These are phyloP conservation scores for Podospora fimiseda DNA, from an alignment of 495 filamentous ascomycete genomes.

Conservation along the genomic window DNA sequence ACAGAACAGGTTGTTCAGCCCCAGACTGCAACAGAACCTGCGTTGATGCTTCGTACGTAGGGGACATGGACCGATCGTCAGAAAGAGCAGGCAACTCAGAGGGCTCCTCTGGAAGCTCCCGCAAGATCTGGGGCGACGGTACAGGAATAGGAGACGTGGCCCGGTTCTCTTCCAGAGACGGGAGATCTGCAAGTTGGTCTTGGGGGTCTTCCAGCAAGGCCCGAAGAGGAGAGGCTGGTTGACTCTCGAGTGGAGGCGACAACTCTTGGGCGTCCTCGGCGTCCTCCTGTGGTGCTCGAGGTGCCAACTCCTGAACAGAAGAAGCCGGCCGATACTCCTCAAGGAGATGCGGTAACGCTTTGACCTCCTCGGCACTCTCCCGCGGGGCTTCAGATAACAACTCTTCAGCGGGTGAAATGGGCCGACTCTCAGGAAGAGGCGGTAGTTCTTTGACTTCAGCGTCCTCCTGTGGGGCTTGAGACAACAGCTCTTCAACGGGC, in stretches of 20 bases:
- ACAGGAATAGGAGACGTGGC: not conserved
- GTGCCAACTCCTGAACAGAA: not conserved
- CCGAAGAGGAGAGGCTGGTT: not conserved
- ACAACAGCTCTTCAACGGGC: no score
- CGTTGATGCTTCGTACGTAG: no score
- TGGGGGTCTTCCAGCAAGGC: not conserved
- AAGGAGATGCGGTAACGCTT: no score
- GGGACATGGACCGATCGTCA: no score
- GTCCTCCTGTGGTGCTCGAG: not conserved
- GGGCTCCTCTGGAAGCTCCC: not conserved
- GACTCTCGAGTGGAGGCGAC: constrained; percentile 6
- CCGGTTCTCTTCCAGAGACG: not conserved
- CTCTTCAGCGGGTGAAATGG: not conserved
- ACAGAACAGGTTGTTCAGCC: no score
- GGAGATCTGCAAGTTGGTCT: not conserved
- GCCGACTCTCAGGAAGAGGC: not conserved
- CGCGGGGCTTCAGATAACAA: not conserved
- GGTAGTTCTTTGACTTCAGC: not conserved
- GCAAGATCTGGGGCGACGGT: not conserved
- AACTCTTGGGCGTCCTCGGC: not conserved
- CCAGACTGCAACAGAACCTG: no score
- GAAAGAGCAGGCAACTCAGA: no score
- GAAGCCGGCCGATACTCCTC: not conserved
- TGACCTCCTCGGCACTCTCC: not conserved
- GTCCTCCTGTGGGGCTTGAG: no score